Evolutionary conservation across 208 protist genomes (phyloP).

Genomic region (Acanthamoeba culbertsoni): DNA sequence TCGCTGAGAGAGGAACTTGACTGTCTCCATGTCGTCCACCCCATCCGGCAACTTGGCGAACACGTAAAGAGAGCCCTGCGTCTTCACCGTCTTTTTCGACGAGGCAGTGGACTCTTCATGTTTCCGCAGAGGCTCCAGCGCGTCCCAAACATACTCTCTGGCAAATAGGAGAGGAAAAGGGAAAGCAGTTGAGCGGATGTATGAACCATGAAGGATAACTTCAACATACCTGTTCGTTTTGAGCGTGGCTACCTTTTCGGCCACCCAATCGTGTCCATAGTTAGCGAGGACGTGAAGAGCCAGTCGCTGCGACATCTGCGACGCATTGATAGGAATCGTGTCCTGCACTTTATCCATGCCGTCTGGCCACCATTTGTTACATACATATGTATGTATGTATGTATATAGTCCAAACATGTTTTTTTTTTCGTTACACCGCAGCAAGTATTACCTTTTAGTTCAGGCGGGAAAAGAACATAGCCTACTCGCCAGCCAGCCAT

Average conservation of each 20-base stretch:
- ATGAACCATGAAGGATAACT: not conserved
- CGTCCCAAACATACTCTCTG: not conserved
- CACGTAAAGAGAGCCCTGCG: not conserved
- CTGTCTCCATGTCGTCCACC: not conserved
- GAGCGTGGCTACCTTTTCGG: slow-evolving; percentile 15
- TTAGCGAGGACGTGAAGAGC: not conserved
- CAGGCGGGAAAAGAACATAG: not conserved
- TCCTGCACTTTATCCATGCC: slow-evolving; percentile 23
- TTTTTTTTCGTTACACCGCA: too few relatives aligned
- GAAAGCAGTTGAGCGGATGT: not conserved
- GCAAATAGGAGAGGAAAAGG: not conserved
- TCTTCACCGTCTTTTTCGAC: not conserved
- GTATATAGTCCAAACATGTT: too few relatives aligned
- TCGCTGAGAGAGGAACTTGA: not conserved
- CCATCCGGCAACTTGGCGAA: slow-evolving; percentile 11
- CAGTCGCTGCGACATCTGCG: not conserved
- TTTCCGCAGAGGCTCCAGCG: not conserved
- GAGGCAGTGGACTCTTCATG: not conserved
- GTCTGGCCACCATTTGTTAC: not conserved
- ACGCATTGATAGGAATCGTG: slow-evolving; percentile 14
- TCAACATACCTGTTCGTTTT: not conserved
- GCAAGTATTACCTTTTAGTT: not conserved
- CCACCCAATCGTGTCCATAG: not conserved
- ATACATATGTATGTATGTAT: not conserved
- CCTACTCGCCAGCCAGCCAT: slow-evolving; percentile 32